Conservation (phyloP, 495 filamentous ascomycete species). For the Annulohypoxylon bovei region DNA sequence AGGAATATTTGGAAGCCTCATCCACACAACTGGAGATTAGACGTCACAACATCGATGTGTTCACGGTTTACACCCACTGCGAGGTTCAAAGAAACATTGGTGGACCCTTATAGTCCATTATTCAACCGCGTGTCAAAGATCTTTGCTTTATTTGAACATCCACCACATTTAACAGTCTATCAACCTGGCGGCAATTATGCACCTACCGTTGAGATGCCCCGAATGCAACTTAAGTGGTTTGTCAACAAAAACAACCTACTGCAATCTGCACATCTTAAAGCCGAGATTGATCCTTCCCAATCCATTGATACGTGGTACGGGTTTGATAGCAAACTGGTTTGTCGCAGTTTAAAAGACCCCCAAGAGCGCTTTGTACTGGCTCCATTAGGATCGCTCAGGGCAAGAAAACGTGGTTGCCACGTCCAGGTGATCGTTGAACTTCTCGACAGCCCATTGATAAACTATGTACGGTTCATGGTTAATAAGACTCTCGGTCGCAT, state of each 20-base stretch:
- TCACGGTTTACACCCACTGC: slow-evolving; percentile 11
- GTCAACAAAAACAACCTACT: slow-evolving; percentile 47
- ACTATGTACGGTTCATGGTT: slow-evolving; percentile 57
- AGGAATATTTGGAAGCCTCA: slow-evolving; percentile 53
- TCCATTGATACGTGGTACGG: slow-evolving; percentile 60
- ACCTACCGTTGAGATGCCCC: slow-evolving; percentile 47
- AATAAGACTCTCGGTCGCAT: slow-evolving; percentile 60
- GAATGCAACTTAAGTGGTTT: slow-evolving; percentile 55
- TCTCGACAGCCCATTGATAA: background rate
- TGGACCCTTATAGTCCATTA: slow-evolving; percentile 42
- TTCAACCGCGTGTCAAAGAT: slow-evolving; percentile 48
- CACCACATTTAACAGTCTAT: slow-evolving; percentile 46
- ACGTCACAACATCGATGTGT: slow-evolving; percentile 27
- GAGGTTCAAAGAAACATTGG: slow-evolving; percentile 29
- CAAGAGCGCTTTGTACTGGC: slow-evolving; percentile 48
- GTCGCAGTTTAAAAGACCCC: slow-evolving; percentile 48
- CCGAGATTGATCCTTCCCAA: slow-evolving; percentile 61
- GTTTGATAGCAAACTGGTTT: slow-evolving; percentile 55
- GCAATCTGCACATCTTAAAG: slow-evolving; percentile 53
- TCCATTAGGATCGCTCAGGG: slow-evolving; percentile 43
- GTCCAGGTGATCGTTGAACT: slow-evolving; percentile 28
- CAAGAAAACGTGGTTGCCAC: slow-evolving; percentile 41
- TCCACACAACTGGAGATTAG: slow-evolving; percentile 24
- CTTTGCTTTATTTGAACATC: slow-evolving; percentile 48
- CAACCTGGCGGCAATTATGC: slow-evolving; percentile 40